phyloP scores from a whole-genome alignment of 306 rosid genomes.

The Corylus avellana region DNA sequence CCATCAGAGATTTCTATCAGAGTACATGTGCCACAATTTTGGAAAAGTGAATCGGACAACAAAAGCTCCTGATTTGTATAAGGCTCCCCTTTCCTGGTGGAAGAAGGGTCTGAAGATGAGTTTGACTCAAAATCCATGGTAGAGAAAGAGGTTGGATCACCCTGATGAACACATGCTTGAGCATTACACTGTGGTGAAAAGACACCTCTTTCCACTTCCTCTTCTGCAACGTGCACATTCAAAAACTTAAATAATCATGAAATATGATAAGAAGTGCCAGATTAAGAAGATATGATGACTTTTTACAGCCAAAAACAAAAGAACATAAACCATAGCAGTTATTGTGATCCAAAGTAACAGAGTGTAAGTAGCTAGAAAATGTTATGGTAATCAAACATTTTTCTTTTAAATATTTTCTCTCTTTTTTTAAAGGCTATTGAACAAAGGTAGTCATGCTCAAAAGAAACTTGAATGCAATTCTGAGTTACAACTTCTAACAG shows the following conservation, averaged over 20 bases:
- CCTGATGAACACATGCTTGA: slow-evolving; percentile 35
- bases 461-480: not conserved
- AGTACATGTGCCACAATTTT: not conserved
- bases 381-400: not conserved
- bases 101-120: slow-evolving; percentile 1
- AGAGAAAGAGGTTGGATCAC: slow-evolving; percentile 35
- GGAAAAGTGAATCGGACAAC: not conserved
- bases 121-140: slow-evolving; percentile 13
- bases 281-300: not conserved
- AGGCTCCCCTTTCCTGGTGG: slow-evolving; percentile 17
- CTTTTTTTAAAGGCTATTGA: not conserved
- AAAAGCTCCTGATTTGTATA: slow-evolving; percentile 24
- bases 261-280: not conserved
- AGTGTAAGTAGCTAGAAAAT: not conserved
- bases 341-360: not conserved
- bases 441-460: not conserved
- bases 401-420: not conserved
- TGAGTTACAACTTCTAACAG: not conserved
- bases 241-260: not conserved
- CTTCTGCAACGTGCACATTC: slow-evolving; percentile 48
- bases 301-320: not conserved
- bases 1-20: slow-evolving; percentile 18
- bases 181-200: slow-evolving; percentile 72
- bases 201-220: slow-evolving; percentile 40
- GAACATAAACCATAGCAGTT: not conserved